These are phyloP conservation scores for Saxophila tyrrhenica DNA, from an alignment of 495 filamentous ascomycete genomes.

Conservation along the genomic window DNA sequence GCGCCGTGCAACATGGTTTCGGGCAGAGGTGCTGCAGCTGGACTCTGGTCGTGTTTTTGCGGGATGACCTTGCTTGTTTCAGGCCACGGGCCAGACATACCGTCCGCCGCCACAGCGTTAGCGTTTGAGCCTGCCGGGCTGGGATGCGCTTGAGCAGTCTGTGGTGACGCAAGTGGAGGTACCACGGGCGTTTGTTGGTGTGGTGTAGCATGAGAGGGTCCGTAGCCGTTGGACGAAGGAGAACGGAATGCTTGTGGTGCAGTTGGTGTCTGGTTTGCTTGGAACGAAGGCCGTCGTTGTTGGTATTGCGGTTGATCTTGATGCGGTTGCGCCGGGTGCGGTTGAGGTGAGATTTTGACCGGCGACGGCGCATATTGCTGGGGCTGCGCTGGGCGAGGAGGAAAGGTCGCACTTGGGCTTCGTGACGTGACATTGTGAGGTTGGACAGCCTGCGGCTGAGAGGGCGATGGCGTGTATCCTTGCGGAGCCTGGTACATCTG, in stretches of 20 bases:
- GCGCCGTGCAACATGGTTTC: neutral
- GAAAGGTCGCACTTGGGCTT: constrained; percentile 1
- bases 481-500: neutral
- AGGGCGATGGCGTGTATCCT: neutral
- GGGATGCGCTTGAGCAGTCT: neutral
- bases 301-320: constrained; percentile 3
- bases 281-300: neutral
- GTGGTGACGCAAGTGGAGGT: neutral
- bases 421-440: neutral
- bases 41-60: constrained; percentile 12
- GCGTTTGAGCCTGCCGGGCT: constrained; percentile 2
- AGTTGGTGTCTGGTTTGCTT: neutral
- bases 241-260: neutral
- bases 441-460: neutral
- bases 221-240: neutral
- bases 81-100: constrained; percentile 19
- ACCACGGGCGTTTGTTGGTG: neutral
- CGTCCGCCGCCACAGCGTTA: constrained; percentile 12
- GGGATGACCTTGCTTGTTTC: constrained; percentile 14
- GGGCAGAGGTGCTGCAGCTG: neutral
- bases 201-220: neutral
- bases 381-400: neutral
- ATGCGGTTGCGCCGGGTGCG: neutral
- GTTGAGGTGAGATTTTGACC: neutral
- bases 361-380: neutral